Base-by-base conservation (phyloP, 345 rosid genomes). In the Hirschfeldia incana region DNA sequence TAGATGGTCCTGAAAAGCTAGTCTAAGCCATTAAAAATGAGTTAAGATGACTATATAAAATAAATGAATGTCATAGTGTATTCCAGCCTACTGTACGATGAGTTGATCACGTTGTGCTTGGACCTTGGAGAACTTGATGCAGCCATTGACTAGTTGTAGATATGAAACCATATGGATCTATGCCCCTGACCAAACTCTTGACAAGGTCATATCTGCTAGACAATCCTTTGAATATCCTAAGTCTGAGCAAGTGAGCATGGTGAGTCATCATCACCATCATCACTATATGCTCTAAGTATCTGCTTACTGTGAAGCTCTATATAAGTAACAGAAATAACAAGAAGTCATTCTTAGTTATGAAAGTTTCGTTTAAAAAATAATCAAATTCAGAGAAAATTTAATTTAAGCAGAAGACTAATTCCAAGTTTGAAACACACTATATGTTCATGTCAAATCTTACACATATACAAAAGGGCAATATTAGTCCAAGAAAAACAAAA, bases 111-210 rank as follows among this genome's bases (percentile, higher is more conserved):
- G 13, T 28, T 91, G 69, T 92, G 98, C 77, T 82, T 94, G 29
- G 97, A 90, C 72, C 88, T 92, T 5, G 95, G 94, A 73, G 98
- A 94, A 73, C 87, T 91, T 71, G 97, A 94, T 59, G 98, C 97
- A 4, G 96, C 96, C 39, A 73, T 94, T 62, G 98, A 94, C 7
- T 94, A 70, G 96, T 92, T 30, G 97, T 97, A 3, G 98, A 92
- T 72, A 78, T 92, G 89, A 97, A 85, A 85, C 89, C 1, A 61
- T 89, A 10, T 95, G 98, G 76, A 87, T 92, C 39, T 28, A 83
- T 0, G 94, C 89, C 4, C 91, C 91, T 2, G 92, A 86, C 53
- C 82, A 90, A 78, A 94, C 89, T 58, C 80, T 94, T 9, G 97
- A 91, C 85, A 74, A 75, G 79, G 94, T 92, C 59, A 94, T 94